Conservation (phyloP, 2,329 filamentous ascomycete species). For the Graphilbum ipis-grandicollis region DNA sequence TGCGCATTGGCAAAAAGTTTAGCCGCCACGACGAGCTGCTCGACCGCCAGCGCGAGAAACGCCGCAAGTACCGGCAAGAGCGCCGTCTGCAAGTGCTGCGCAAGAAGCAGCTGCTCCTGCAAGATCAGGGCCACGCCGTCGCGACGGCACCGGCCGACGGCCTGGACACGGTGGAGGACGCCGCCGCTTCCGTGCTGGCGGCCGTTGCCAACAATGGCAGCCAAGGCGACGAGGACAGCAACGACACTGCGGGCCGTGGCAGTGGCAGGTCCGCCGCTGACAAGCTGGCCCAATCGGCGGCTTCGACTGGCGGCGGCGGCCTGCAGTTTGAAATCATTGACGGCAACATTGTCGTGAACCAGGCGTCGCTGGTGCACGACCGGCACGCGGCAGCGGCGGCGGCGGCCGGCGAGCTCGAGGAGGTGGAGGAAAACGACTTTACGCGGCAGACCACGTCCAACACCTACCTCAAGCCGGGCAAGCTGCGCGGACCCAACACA, state of each 20-base stretch:
- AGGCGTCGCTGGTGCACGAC: constrained; percentile 49
- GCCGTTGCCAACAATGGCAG: not conserved
- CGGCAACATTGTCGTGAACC: constrained; percentile 56
- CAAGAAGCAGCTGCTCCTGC: constrained; percentile 9
- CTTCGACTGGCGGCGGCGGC: constrained; percentile 17
- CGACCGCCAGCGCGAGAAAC: constrained; percentile 39
- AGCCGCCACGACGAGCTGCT: constrained; percentile 57
- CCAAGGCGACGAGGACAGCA: not conserved
- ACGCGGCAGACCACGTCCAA: constrained; percentile 52
- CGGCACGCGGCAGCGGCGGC: constrained; percentile 45
- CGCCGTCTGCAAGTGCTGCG: constrained; percentile 19
- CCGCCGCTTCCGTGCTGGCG: constrained; percentile 5
- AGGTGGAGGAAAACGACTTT: constrained; percentile 63
- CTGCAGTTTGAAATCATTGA: constrained; percentile 48
- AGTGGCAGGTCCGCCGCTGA: no score
- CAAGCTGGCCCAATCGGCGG: not conserved
- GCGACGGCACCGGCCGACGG: constrained; percentile 8
- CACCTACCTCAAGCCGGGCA: constrained; percentile 45
- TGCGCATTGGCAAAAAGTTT: constrained; percentile 57
- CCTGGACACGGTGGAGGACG: constrained; percentile 1
- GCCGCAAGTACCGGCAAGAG: constrained; percentile 11
- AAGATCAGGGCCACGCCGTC: constrained; percentile 4
- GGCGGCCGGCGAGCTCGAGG: constrained; percentile 34
- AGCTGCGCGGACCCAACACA: constrained; percentile 43
- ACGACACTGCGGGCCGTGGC: not conserved